Evolutionary conservation across 768 basidiomycete genomes (phyloP).

Genomic region (Hericium coralloides): DNA sequence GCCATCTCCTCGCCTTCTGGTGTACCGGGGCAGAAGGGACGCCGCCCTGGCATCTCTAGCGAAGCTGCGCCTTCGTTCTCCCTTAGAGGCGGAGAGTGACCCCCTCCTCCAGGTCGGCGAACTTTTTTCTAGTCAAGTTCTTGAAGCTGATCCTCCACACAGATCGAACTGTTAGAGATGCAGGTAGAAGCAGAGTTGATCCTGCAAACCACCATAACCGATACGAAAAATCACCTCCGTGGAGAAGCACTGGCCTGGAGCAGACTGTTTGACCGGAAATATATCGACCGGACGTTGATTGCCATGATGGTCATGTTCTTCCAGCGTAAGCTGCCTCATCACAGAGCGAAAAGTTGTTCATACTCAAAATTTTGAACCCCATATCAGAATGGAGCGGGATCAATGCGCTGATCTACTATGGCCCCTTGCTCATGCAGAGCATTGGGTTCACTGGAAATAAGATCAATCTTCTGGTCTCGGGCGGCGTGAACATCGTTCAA

Average conservation of each 20-base stretch:
- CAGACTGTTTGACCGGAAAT: constrained; percentile 42
- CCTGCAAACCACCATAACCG: constrained; percentile 26
- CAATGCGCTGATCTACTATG: constrained; percentile 78
- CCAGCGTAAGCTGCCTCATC: constrained; percentile 49
- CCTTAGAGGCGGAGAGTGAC: constrained; percentile 40
- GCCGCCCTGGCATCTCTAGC: constrained; percentile 54
- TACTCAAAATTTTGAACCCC: neutral
- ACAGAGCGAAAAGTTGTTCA: neutral
- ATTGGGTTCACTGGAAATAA: constrained; percentile 56
- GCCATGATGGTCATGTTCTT: constrained; percentile 75
- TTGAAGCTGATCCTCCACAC: neutral
- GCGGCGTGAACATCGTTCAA: constrained; percentile 74
- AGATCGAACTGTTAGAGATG: constrained; percentile 77
- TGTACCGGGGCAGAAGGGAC: constrained; percentile 42
- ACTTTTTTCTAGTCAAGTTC: neutral
- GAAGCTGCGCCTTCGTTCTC: constrained; percentile 39
- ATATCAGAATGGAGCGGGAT: constrained; percentile 77
- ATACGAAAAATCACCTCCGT: constrained; percentile 2
- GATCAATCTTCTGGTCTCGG: constrained; percentile 57
- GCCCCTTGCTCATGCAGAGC: constrained; percentile 57
- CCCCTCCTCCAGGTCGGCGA: constrained; percentile 37
- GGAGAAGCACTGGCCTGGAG: constrained; percentile 43
- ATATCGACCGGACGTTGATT: constrained; percentile 54
- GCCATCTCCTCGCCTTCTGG: constrained; percentile 52
- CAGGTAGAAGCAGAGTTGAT: constrained; percentile 52